Evolutionary conservation across 2,329 filamentous ascomycete genomes (phyloP).

Genomic region (Calonectria hongkongensis): DNA sequence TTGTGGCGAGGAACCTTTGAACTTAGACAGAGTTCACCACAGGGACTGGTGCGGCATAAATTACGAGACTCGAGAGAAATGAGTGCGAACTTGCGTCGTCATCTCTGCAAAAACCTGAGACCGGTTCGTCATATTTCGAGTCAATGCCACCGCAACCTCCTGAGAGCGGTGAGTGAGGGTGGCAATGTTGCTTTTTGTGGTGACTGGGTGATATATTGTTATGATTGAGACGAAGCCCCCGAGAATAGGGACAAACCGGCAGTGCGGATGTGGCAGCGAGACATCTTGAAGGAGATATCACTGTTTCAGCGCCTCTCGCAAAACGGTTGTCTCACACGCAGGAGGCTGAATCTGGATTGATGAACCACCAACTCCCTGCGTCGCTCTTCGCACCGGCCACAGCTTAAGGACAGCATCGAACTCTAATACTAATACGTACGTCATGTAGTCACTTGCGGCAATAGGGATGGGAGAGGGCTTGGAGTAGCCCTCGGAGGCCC

Average conservation of each 20-base stretch:
- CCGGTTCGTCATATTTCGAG: not conserved
- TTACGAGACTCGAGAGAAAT: not conserved
- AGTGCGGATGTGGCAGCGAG: conserved; percentile 21
- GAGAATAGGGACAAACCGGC: not conserved
- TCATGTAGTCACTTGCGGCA: too few species aligned
- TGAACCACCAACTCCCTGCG: not conserved
- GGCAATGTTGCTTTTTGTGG: conserved; percentile 58
- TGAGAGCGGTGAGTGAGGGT: not conserved
- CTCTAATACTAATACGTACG: not conserved
- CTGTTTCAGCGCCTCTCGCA: conserved; percentile 68
- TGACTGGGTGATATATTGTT: conserved; percentile 13
- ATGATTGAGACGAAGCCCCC: conserved; percentile 14
- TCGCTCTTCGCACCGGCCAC: conserved; percentile 22
- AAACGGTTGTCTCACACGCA: conserved; percentile 21
- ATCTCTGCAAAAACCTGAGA: not conserved
- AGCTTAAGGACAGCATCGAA: conserved; percentile 4
- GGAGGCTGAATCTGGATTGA: conserved; percentile 15
- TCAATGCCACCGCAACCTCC: not conserved
- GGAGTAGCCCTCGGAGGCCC: conserved; percentile 20
- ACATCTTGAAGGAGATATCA: conserved; percentile 72
- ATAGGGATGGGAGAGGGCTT: not conserved
- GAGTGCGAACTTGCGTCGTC: not conserved
- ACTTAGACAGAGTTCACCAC: not conserved
- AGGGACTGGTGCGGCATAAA: not conserved
- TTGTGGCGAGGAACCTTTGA: not conserved